Conservation (phyloP, 352 stramenopile species). For the Pythium phragmiticola region DNA sequence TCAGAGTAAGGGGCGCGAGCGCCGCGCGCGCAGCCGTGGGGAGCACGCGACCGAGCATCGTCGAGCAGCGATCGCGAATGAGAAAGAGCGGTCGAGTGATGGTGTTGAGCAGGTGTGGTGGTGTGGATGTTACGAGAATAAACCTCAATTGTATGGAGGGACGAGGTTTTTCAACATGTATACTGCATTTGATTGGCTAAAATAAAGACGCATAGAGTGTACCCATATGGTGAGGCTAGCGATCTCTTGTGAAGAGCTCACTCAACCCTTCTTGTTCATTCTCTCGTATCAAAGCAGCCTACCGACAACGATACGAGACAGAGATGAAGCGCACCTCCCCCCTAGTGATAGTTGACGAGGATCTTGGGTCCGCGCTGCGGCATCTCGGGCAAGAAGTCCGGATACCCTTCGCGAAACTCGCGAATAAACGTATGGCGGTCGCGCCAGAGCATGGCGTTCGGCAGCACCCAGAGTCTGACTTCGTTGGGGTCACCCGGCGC, state of each 20-base stretch:
- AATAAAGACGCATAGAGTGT: neutral
- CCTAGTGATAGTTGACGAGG: neutral
- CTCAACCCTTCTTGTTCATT: too few relatives aligned
- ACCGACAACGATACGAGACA: too few relatives aligned
- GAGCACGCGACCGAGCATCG: slow-evolving; percentile 32
- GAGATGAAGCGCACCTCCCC: too few relatives aligned
- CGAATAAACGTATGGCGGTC: slow-evolving; percentile 4
- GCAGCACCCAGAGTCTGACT: slow-evolving; percentile 3
- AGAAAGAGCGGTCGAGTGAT: neutral
- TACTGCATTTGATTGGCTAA: neutral
- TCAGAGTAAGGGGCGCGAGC: slow-evolving; percentile 23
- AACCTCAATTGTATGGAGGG: slow-evolving; percentile 8
- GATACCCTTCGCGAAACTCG: slow-evolving; percentile 1
- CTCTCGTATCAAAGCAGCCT: too few relatives aligned
- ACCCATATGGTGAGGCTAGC: neutral
- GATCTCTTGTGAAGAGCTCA: too few relatives aligned
- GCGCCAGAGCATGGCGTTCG: slow-evolving; percentile 11
- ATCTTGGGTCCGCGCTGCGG: slow-evolving; percentile 1
- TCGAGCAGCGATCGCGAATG: neutral
- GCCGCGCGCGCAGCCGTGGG: slow-evolving; percentile 28
- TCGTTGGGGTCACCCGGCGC: slow-evolving; percentile 1
- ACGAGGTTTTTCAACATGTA: neutral
- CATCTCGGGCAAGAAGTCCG: neutral
- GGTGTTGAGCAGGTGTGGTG: neutral
- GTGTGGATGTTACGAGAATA: slow-evolving; percentile 15